phyloP scores from a whole-genome alignment of 2,329 filamentous ascomycete genomes.

The Rutstroemia sp. region DNA sequence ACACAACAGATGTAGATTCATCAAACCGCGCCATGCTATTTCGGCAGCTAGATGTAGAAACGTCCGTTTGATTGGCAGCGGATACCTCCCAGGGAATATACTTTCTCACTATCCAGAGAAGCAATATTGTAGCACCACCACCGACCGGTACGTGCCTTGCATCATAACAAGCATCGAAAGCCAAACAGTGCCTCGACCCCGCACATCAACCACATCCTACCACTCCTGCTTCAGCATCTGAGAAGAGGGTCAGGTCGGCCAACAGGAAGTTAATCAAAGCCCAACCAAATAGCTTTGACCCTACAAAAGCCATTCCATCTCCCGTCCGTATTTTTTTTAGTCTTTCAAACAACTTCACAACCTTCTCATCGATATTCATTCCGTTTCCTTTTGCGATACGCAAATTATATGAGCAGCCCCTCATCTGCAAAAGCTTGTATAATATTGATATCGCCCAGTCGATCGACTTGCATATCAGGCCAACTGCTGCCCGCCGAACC shows the following conservation, averaged over 20 bases:
- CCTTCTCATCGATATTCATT: background rate
- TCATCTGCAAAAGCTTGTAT: background rate
- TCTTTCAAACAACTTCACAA: background rate
- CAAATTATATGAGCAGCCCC: background rate
- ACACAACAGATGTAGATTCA: background rate
- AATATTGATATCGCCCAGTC: conserved; percentile 3
- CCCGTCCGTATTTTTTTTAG: background rate
- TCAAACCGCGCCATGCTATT: no score
- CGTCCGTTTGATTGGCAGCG: background rate
- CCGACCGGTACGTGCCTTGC: background rate
- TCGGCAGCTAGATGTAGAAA: background rate
- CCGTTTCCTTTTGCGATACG: background rate
- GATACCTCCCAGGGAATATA: background rate
- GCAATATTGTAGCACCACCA: background rate
- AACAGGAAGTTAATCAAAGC: background rate
- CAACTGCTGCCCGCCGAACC: background rate
- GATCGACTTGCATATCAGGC: conserved; percentile 3
- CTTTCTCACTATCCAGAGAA: background rate
- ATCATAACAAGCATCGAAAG: background rate
- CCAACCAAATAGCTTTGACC: conserved; percentile 1
- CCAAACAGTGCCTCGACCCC: conserved; percentile 2
- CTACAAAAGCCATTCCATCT: background rate
- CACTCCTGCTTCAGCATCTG: conserved; percentile 1
- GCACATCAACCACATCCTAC: conserved; percentile 1
- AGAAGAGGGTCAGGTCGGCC: background rate